A percentile compares a stretch with the other conserved stretches of the same genome.
These are phyloP conservation scores for Suhomyces sp. DNA, from an alignment of 805 yeast genomes.

Conservation along the genomic window DNA sequence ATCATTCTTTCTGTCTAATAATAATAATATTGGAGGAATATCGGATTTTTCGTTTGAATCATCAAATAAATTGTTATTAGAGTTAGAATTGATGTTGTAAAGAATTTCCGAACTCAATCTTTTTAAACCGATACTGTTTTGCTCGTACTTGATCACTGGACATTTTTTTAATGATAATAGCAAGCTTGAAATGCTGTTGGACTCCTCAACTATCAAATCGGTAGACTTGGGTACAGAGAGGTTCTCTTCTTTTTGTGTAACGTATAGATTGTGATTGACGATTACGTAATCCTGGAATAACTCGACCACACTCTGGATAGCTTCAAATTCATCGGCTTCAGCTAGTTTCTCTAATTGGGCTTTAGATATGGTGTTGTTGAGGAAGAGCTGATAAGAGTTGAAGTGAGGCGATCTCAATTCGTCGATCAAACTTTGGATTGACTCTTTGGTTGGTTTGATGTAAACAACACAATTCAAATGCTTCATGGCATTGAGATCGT, in stretches of 20 bases:
- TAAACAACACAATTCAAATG: conserved; percentile 81
- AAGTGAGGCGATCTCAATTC: conserved; percentile 82
- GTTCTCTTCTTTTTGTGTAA: conserved; percentile 20
- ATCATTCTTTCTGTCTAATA: conserved; percentile 83
- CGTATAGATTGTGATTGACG: conserved; percentile 65
- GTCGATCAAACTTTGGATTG: conserved; percentile 55
- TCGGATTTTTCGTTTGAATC: conserved; percentile 55
- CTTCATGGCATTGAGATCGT: conserved; percentile 55
- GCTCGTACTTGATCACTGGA: conserved; percentile 78
- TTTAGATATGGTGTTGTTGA: conserved; percentile 74
- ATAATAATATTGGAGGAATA: conserved; percentile 66
- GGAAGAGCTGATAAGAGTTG: conserved; percentile 70
- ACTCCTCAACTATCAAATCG: conserved; percentile 28
- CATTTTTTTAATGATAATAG: conserved; percentile 70
- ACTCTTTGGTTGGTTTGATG: conserved; percentile 65
- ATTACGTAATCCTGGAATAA: conserved; percentile 80
- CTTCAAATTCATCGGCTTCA: conserved; percentile 84
- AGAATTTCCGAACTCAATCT: conserved; percentile 67
- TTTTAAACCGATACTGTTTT: conserved; percentile 59
- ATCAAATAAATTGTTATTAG: conserved; percentile 63
- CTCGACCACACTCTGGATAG: conserved; percentile 73
- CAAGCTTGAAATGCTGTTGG: conserved; percentile 46
- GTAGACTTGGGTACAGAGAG: conserved; percentile 7
- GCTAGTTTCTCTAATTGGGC: conserved; percentile 82
- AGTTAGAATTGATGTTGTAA: conserved; percentile 53